Conservation (phyloP, 129 eudicot genomes). For the Flaveria trinervia region DNA sequence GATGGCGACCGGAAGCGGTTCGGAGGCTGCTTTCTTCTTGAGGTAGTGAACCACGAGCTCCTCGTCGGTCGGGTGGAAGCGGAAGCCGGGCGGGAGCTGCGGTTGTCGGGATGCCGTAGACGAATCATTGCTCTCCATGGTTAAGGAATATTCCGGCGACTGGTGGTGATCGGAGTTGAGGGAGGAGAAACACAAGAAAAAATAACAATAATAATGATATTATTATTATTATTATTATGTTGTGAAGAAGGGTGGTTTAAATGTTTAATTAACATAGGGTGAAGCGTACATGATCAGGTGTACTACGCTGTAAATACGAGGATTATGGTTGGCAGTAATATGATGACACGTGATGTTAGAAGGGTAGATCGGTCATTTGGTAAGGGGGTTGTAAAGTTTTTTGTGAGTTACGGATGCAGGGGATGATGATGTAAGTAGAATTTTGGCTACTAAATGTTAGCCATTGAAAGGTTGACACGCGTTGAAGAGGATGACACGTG, state of each 20-base stretch:
- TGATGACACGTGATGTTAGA: slow-evolving; percentile 10
- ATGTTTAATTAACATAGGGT: slow-evolving; percentile 35
- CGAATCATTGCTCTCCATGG: slow-evolving; percentile 76
- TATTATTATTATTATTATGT: background rate
- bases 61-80: slow-evolving; percentile 93
- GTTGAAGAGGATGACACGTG: background rate
- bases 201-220: too few relatives aligned
- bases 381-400: slow-evolving; percentile 12
- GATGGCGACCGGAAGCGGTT: slow-evolving; percentile 71
- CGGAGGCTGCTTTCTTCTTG: slow-evolving; percentile 59
- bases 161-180: slow-evolving; percentile 1
- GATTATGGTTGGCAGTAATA: slow-evolving; percentile 10
- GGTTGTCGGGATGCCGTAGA: slow-evolving; percentile 68
- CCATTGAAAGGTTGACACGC: slow-evolving; percentile 31
- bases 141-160: background rate
- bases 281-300: slow-evolving; percentile 32
- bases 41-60: slow-evolving; percentile 90
- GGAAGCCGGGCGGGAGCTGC: slow-evolving; percentile 87
- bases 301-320: slow-evolving; percentile 15
- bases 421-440: slow-evolving; percentile 21
- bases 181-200: background rate
- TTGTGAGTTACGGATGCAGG: slow-evolving; percentile 24
- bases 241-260: slow-evolving; percentile 22
- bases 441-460: background rate
- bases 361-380: slow-evolving; percentile 22